Evolutionary conservation across 192 early-diverging fungal species (phyloP).

Genomic region (Entomortierella chlamydospora): DNA sequence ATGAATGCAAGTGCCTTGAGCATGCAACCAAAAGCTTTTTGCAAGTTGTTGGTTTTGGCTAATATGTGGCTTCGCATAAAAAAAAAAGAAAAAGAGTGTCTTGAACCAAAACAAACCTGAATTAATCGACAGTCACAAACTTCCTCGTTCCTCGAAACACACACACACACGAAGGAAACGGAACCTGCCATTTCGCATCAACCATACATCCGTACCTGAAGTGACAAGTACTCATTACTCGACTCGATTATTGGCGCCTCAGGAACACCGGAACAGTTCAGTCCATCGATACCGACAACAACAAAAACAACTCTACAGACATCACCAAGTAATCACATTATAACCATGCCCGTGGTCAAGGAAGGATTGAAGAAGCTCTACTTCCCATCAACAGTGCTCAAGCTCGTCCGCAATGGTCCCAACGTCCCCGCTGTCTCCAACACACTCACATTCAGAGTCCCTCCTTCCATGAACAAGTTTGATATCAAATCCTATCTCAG

Average conservation of each 20-base stretch:
- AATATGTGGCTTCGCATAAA: slow-evolving; percentile 4
- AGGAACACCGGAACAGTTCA: too few relatives aligned
- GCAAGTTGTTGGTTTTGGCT: background rate
- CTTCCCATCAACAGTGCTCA: slow-evolving; percentile 89
- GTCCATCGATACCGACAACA: too few relatives aligned
- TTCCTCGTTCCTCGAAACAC: slow-evolving; percentile 18
- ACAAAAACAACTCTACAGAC: too few relatives aligned
- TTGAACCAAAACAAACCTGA: slow-evolving; percentile 3
- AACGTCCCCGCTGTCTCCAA: slow-evolving; percentile 76
- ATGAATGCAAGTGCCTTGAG: background rate
- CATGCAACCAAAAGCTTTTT: background rate
- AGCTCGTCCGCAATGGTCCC: slow-evolving; percentile 76
- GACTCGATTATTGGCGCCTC: too few relatives aligned
- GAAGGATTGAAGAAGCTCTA: slow-evolving; percentile 74
- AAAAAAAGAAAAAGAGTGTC: slow-evolving; percentile 21
- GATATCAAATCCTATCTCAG: slow-evolving; percentile 90
- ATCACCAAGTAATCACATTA: background rate
- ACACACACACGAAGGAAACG: background rate
- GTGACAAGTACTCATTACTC: too few relatives aligned
- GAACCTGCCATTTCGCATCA: background rate
- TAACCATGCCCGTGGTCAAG: slow-evolving; percentile 34
- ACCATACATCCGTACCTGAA: background rate
- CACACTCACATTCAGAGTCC: slow-evolving; percentile 92
- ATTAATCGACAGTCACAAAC: background rate
- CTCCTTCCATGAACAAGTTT: slow-evolving; percentile 91